Base-by-base conservation (phyloP, 2,329 filamentous ascomycete genomes). In the Penicillium hesseltinei region DNA sequence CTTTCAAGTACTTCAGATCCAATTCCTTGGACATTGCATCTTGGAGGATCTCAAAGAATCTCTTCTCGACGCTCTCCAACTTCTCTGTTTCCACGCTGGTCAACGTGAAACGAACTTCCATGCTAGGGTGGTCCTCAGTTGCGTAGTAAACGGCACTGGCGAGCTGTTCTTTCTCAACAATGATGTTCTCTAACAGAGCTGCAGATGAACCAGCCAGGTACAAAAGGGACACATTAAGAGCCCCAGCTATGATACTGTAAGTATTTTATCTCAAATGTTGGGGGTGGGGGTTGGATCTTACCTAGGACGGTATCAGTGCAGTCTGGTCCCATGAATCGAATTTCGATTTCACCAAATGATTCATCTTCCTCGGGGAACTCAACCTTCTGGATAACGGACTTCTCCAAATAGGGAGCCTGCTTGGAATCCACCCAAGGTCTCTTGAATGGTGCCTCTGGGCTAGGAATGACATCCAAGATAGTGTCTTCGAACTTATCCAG, bases 331-430 rank as follows among this genome's bases (percentile, higher is more conserved):
- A 97, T 86, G 76, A 95, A 96, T 1, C 84, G 89, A 21, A 97
- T 86, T 48, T 91, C 79, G 49, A 97, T 86, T 71, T 97, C 93
- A 38, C 94, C 94, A 55, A 88, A 90, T 0, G 91, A 93, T 71
- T 99, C 94, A 64, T 99, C 94, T 68, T 97, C 93, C 71, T 99
- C 94, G 0, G 94, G 94, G 67, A 99, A 99, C 61, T 96, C 88
- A 29, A 96, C 88, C 0, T 83, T 91, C 63, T 93, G 85, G 13
- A 96, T 76, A 11, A 87, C 80, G 0, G 90, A 91, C 71, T 90
- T 82, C 31, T 84, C 83, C 29, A 99, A 79, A 0, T 85, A 76
- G 2, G 90, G 88, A 0, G 91, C 88, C 62, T 90, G 89, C 52
- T 86, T 83, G 4, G 93, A 97, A 56, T 97, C 92, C 25, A 94